Evolutionary conservation across 129 eudicot species (phyloP).

Genomic region (Sambucus nigra): DNA sequence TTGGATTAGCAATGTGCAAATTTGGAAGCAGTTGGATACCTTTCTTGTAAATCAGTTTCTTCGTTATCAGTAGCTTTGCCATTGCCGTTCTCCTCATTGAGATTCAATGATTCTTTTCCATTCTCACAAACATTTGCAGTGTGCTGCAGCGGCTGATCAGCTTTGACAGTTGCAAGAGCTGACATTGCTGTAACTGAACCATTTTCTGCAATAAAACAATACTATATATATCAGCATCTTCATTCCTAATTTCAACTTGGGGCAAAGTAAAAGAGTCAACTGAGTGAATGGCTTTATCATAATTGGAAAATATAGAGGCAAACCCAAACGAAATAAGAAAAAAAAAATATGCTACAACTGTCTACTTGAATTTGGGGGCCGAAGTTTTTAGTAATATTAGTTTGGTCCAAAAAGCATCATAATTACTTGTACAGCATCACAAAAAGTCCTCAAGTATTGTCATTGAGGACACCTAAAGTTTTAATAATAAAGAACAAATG

Average conservation of each 20-base stretch:
- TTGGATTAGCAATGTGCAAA: neutral
- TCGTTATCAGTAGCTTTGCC: conserved; percentile 36
- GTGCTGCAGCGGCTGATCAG: neutral
- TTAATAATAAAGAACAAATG: too few species aligned
- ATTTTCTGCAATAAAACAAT: conserved; percentile 34
- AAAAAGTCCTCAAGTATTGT: too few species aligned
- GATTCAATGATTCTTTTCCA: conserved; percentile 30
- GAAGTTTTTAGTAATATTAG: too few species aligned
- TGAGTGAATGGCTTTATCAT: too few species aligned
- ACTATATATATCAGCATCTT: neutral
- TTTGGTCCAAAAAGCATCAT: too few species aligned
- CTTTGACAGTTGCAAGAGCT: conserved; percentile 21
- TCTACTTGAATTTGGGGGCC: too few species aligned
- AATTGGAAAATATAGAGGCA: too few species aligned
- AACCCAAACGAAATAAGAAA: too few species aligned
- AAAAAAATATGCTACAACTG: too few species aligned
- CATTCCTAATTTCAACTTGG: neutral
- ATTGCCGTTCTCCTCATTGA: conserved; percentile 27
- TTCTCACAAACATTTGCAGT: conserved; percentile 33
- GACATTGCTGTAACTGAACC: conserved; percentile 17
- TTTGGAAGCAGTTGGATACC: conserved; percentile 23
- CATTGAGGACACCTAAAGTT: too few species aligned
- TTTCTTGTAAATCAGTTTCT: conserved; percentile 42
- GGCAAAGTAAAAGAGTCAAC: too few species aligned
- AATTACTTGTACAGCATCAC: too few species aligned